These are phyloP conservation scores for Penicillium brasilianum DNA, from an alignment of 2,329 filamentous ascomycete genomes.

Conservation along the genomic window DNA sequence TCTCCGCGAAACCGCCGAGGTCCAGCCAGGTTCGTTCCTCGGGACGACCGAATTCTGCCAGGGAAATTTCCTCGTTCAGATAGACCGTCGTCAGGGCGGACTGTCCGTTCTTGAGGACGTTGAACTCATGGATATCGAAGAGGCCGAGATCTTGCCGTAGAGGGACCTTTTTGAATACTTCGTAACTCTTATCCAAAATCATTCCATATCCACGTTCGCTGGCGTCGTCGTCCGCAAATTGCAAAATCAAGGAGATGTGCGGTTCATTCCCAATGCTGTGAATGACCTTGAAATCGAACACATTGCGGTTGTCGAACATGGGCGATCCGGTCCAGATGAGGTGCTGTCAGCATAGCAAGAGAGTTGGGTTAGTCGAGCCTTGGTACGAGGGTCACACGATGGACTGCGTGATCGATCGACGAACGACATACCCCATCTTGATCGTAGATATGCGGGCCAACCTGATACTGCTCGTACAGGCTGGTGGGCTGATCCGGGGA, in stretches of 20 bases:
- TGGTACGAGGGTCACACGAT: neutral
- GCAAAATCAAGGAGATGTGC: conserved; percentile 53
- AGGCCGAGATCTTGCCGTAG: conserved; percentile 29
- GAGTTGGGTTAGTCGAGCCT: conserved; percentile 7
- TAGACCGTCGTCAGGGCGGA: conserved; percentile 36
- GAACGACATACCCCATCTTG: conserved; percentile 47
- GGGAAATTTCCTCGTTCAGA: conserved; percentile 27
- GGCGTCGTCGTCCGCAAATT: conserved; percentile 42
- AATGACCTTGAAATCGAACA: conserved; percentile 53
- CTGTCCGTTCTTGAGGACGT: conserved; percentile 38
- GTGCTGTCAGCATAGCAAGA: conserved; percentile 30
- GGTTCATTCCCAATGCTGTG: conserved; percentile 47
- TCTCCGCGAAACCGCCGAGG: conserved; percentile 41
- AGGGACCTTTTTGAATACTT: conserved; percentile 48
- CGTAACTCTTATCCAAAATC: conserved; percentile 54
- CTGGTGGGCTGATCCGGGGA: conserved; percentile 32
- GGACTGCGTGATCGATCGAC: too few species aligned
- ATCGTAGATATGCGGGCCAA: conserved; percentile 58
- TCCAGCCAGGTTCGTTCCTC: conserved; percentile 33
- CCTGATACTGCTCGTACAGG: conserved; percentile 47
- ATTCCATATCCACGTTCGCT: conserved; percentile 49
- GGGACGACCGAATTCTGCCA: conserved; percentile 34
- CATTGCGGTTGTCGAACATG: conserved; percentile 51
- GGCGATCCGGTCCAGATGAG: conserved; percentile 55
- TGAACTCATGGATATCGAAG: conserved; percentile 49